A percentile compares a stretch with the other conserved stretches of the same genome.
phyloP scores from a whole-genome alignment of 2,329 filamentous ascomycete species.

The Tolypocladium tundrense region DNA sequence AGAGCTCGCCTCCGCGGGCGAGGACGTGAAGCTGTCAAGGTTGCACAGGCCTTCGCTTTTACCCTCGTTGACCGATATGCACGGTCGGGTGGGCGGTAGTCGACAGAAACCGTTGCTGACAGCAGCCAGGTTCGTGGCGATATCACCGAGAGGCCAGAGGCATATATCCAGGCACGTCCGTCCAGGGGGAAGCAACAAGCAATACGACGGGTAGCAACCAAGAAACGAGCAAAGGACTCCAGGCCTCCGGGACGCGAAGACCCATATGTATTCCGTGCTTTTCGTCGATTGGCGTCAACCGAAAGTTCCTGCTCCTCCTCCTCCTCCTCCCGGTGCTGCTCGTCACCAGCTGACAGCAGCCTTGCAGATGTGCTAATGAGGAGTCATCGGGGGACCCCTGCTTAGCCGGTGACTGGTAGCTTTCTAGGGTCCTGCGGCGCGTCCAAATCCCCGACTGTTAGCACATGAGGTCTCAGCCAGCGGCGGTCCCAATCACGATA shows the following conservation, averaged over 20 bases:
- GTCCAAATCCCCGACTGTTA: not conserved
- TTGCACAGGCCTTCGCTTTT: not conserved
- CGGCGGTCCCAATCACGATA: not conserved
- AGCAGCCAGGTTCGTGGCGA: not conserved
- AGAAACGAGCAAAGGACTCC: not conserved
- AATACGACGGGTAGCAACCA: not conserved
- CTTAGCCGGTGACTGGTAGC: not conserved
- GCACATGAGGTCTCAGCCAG: not conserved
- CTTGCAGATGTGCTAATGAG: not conserved
- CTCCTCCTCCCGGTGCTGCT: not conserved
- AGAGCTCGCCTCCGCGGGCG: not conserved
- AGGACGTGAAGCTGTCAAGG: not conserved
- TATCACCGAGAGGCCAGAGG: not conserved
- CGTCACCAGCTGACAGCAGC: not conserved
- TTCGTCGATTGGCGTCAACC: not conserved
- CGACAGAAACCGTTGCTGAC: not conserved
- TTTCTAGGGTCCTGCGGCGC: not conserved
- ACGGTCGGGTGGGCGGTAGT: not conserved
- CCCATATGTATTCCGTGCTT: not conserved
- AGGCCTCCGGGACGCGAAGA: not conserved
- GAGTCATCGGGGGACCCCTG: conserved; percentile 5
- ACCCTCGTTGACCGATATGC: not conserved
- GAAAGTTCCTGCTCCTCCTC: not conserved
- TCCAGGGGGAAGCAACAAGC: not conserved
- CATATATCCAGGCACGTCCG: not conserved